Percentiles rank a stretch among this genome's conserved stretches.
phyloP scores from a whole-genome alignment of 192 early-diverging fungal genomes.

The Dispira parvispora region DNA sequence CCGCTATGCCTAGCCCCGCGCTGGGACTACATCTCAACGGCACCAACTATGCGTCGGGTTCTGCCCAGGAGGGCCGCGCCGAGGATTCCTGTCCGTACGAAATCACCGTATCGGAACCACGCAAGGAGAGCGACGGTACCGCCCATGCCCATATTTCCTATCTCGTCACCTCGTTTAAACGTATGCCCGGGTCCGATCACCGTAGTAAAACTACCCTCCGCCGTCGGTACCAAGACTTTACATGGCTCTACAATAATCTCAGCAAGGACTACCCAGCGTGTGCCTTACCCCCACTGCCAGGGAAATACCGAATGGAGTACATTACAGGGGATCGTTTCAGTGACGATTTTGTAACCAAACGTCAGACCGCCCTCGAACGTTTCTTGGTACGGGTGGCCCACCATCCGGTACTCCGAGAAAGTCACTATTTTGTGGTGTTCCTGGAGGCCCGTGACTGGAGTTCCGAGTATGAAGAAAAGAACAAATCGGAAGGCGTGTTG shows the following conservation, averaged over 20 bases:
- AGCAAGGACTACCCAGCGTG: conserved; percentile 56
- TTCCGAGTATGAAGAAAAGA: conserved; percentile 32
- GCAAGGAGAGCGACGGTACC: conserved; percentile 83
- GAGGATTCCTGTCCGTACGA: conserved; percentile 18
- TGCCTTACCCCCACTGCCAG: conserved; percentile 80
- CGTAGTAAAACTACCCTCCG: conserved; percentile 44
- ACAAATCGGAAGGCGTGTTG: conserved; percentile 34
- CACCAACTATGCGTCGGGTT: too few relatives aligned
- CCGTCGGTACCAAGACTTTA: conserved; percentile 91
- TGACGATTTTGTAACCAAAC: conserved; percentile 75
- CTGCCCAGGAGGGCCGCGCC: background rate
- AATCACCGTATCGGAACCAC: conserved; percentile 56
- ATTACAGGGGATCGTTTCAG: conserved; percentile 90
- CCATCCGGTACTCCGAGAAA: conserved; percentile 64
- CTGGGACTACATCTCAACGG: too few relatives aligned
- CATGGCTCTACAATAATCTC: conserved; percentile 66
- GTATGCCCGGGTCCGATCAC: conserved; percentile 16
- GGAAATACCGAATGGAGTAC: conserved; percentile 85
- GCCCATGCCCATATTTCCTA: conserved; percentile 67
- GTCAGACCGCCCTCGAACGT: conserved; percentile 58
- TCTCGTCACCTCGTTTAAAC: conserved; percentile 44
- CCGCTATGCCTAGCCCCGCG: too few relatives aligned
- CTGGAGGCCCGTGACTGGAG: conserved; percentile 68
- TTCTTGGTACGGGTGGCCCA: conserved; percentile 65
- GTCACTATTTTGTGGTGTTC: conserved; percentile 56